Conservation (phyloP, 2,329 filamentous ascomycete species). For the Aureobasidium sp. region DNA sequence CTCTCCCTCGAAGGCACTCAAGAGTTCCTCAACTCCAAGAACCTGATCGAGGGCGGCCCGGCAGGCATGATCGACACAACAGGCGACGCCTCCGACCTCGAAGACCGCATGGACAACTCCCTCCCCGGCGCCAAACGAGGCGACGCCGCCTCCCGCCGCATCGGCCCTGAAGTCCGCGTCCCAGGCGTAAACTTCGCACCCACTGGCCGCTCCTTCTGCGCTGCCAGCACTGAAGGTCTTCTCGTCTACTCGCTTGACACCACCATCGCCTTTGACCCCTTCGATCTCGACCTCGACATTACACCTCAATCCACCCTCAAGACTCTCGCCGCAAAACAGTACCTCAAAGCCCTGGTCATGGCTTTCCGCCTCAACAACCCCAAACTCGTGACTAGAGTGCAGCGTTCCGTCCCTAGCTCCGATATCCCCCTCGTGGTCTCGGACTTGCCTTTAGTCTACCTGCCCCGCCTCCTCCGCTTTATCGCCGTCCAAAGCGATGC, state of each 20-base stretch:
- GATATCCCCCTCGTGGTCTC: conserved; percentile 73
- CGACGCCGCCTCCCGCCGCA: conserved; percentile 71
- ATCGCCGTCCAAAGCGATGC: conserved; percentile 82
- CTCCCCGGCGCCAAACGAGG: conserved; percentile 83
- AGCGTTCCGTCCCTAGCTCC: conserved; percentile 67
- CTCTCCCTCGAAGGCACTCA: conserved; percentile 93
- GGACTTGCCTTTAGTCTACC: conserved; percentile 74
- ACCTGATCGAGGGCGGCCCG: conserved; percentile 85
- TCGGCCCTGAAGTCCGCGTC: conserved; percentile 74
- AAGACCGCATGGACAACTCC: conserved; percentile 69
- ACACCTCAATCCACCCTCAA: conserved; percentile 64
- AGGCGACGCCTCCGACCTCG: conserved; percentile 80
- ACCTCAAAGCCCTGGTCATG: conserved; percentile 91
- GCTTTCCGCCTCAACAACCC: conserved; percentile 89
- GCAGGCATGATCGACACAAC: conserved; percentile 76
- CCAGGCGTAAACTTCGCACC: conserved; percentile 80
- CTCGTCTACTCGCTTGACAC: conserved; percentile 88
- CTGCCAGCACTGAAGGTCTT: conserved; percentile 87
- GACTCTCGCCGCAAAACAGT: conserved; percentile 71
- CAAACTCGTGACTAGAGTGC: conserved; percentile 73
- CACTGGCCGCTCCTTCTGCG: conserved; percentile 83
- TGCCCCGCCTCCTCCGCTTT: conserved; percentile 75
- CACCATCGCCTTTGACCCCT: conserved; percentile 81
- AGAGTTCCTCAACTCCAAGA: conserved; percentile 89
- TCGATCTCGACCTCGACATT: conserved; percentile 89